A percentile compares a stretch with the other conserved stretches of the same genome.
Conservation (phyloP, 2,329 filamentous ascomycete species). For the Neopestalotiopsis sp. region DNA sequence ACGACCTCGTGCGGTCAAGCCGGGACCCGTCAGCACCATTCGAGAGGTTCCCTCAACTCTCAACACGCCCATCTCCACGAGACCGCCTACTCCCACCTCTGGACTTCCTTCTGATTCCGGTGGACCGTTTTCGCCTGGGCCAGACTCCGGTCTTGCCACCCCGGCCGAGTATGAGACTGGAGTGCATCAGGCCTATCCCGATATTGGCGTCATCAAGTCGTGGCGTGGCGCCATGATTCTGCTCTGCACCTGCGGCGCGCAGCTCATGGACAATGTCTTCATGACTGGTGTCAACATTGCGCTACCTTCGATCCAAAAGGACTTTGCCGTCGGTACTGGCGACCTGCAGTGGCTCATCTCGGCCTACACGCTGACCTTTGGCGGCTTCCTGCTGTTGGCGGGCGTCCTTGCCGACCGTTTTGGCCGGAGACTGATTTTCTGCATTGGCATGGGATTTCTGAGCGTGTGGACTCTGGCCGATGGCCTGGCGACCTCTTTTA, state of each 20-base stretch:
- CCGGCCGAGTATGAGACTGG: constrained; percentile 11
- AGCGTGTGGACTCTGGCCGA: constrained; percentile 59
- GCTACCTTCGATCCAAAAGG: constrained; percentile 43
- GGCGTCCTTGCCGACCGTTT: constrained; percentile 55
- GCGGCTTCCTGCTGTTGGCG: constrained; percentile 54
- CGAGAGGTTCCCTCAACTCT: constrained; percentile 11
- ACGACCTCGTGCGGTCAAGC: background rate
- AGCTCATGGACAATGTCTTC: constrained; percentile 50
- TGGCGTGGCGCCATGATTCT: constrained; percentile 45
- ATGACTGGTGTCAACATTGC: constrained; percentile 49
- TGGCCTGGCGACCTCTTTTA: constrained; percentile 56
- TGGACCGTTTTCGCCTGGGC: background rate
- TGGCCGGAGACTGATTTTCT: constrained; percentile 51
- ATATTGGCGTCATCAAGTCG: constrained; percentile 30
- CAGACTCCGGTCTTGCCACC: background rate
- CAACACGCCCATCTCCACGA: constrained; percentile 8
- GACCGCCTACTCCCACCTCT: background rate
- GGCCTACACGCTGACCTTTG: constrained; percentile 22
- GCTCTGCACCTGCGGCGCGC: constrained; percentile 46
- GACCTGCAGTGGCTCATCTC: constrained; percentile 14
- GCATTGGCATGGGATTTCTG: constrained; percentile 55
- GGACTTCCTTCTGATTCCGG: background rate
- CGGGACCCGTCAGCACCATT: constrained; percentile 7
- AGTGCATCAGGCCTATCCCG: constrained; percentile 20
- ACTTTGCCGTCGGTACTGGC: constrained; percentile 1